phyloP scores from a whole-genome alignment of 139 green algal genomes.

The Nannochloris sp. region DNA sequence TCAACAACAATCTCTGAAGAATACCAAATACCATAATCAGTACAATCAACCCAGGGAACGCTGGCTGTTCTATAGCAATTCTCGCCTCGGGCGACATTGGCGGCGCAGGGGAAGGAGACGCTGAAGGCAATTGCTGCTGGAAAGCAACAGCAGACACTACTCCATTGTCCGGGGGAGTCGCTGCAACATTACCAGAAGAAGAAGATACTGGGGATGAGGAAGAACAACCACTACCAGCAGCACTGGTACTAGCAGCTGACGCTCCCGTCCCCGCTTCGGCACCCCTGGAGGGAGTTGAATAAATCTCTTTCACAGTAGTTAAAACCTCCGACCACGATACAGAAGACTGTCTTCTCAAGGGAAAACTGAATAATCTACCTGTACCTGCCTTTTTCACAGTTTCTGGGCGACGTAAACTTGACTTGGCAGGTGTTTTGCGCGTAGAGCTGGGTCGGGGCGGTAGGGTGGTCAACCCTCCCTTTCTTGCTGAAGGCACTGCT shows the following conservation, averaged over 20 bases:
- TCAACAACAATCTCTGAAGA: neutral
- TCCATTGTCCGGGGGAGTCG: neutral
- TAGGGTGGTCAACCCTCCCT: constrained; percentile 1
- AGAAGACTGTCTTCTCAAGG: constrained; percentile 16
- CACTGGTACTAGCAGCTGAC: no score
- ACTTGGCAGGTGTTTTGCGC: constrained; percentile 4
- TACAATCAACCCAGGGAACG: neutral
- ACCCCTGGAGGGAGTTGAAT: neutral
- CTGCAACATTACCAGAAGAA: neutral
- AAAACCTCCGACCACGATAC: constrained; percentile 28
- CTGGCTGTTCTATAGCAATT: neutral
- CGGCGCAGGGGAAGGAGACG: no score
- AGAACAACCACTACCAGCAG: neutral
- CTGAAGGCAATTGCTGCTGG: no score
- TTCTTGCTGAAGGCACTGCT: no score
- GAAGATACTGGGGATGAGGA: no score
- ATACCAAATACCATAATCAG: constrained; percentile 1
- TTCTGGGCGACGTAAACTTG: constrained; percentile 10
- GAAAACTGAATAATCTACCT: constrained; percentile 5
- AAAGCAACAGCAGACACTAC: neutral
- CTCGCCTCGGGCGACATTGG: neutral
- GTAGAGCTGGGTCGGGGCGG: neutral
- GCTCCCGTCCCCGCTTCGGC: no score
- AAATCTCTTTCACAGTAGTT: constrained; percentile 12
- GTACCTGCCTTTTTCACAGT: neutral